These are phyloP conservation scores for Dioscorea zingiberensis DNA, from an alignment of 106 monocot genomes.

Conservation along the genomic window DNA sequence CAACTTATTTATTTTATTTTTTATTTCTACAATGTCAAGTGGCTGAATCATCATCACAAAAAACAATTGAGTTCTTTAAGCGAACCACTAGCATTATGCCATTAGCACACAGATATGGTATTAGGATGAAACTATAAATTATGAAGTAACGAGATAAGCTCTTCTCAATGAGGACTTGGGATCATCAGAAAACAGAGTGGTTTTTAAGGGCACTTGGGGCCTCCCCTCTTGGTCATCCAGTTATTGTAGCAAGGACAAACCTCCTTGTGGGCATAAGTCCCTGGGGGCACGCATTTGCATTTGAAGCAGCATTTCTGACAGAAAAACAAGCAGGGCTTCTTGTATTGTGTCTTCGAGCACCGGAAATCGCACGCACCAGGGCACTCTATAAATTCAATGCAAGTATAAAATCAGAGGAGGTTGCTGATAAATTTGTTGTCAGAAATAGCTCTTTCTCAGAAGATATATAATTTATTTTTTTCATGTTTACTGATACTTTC, in stretches of 20 bases:
- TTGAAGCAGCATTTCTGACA: conserved; percentile 78
- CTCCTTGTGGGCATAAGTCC: conserved; percentile 70
- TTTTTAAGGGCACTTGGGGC: conserved; percentile 67
- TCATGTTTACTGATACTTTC: too few relatives aligned
- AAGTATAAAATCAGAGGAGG: too few relatives aligned
- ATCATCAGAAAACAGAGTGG: neutral
- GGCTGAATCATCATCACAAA: too few relatives aligned
- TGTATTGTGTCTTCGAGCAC: conserved; percentile 56
- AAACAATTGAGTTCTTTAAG: too few relatives aligned
- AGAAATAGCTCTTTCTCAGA: too few relatives aligned
- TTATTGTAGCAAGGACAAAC: conserved; percentile 75
- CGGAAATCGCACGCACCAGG: conserved; percentile 51
- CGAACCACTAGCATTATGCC: too few relatives aligned
- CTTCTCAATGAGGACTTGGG: neutral
- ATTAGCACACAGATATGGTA: neutral
- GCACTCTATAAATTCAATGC: conserved; percentile 35
- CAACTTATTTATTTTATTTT: too few relatives aligned
- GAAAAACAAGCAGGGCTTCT: conserved; percentile 73
- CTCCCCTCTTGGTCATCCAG: conserved; percentile 77
- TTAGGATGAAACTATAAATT: neutral
- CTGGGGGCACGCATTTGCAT: conserved; percentile 74
- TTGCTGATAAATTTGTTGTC: too few relatives aligned
- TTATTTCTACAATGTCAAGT: too few relatives aligned
- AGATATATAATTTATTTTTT: too few relatives aligned
- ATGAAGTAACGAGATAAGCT: neutral